Conservation (phyloP, 140 eudicot genomes). For the Flaveria floridana region DNA sequence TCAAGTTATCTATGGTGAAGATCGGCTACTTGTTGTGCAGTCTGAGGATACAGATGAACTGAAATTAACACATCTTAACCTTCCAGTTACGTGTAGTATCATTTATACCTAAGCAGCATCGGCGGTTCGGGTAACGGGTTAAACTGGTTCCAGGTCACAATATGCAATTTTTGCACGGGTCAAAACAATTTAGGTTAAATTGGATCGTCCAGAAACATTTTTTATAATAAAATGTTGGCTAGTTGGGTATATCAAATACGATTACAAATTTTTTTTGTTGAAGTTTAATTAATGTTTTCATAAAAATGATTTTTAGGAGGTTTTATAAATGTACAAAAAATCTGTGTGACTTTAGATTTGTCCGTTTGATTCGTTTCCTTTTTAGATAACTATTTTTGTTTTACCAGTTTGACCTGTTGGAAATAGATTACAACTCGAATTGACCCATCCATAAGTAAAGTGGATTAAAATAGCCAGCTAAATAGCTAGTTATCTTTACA, state of each 20-base stretch:
- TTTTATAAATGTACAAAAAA: slow-evolving; percentile 1
- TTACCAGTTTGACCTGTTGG: slow-evolving; percentile 8
- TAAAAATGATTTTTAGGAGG: slow-evolving; percentile 3
- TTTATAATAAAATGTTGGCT: not conserved
- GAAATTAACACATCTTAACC: slow-evolving; percentile 84
- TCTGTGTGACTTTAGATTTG: not conserved
- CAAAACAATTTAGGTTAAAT: not conserved
- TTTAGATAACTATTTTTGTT: not conserved
- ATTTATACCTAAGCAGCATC: not conserved
- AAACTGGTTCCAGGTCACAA: not conserved
- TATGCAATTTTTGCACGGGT: not conserved
- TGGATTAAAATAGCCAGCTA: not conserved
- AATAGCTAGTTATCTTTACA: slow-evolving; percentile 1
- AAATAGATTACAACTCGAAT: not conserved
- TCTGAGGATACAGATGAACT: slow-evolving; percentile 96
- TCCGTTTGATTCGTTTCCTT: not conserved
- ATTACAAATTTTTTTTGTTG: not conserved
- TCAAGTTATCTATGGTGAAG: slow-evolving; percentile 97
- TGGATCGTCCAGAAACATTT: slow-evolving; percentile 15
- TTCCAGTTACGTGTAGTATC: slow-evolving; percentile 78
- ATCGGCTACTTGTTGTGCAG: slow-evolving; percentile 94
- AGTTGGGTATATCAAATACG: slow-evolving; percentile 4
- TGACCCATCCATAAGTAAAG: slow-evolving; percentile 1
- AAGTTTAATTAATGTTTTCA: not conserved
- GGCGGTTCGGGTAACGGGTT: slow-evolving; percentile 6